A percentile compares a stretch with the other conserved stretches of the same genome.
Conservation (phyloP, 768 basidiomycete genomes). For the Hemileccinum impolitum region DNA sequence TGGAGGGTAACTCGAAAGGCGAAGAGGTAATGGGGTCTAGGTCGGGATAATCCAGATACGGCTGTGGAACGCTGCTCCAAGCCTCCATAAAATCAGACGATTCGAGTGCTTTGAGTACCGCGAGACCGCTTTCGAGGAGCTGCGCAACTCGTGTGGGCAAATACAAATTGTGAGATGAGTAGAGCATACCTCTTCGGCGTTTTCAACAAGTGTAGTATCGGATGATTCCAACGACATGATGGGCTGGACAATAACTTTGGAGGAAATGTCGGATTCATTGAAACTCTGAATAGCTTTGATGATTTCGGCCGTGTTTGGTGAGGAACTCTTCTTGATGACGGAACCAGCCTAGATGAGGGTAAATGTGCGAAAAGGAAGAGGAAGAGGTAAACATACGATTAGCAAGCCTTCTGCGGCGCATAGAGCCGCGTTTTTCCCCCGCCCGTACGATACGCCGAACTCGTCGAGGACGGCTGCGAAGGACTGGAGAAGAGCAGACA, state of each 20-base stretch:
- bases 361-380: not conserved
- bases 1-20: slow-evolving; percentile 68
- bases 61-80: slow-evolving; percentile 57
- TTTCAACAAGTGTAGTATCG: slow-evolving; percentile 40
- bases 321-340: slow-evolving; percentile 56
- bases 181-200: slow-evolving; percentile 56
- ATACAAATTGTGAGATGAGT: not conserved
- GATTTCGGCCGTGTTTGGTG: slow-evolving; percentile 61
- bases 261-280: slow-evolving; percentile 53
- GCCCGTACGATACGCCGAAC: slow-evolving; percentile 82
- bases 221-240: slow-evolving; percentile 47
- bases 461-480: slow-evolving; percentile 87
- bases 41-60: slow-evolving; percentile 51
- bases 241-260: slow-evolving; percentile 68
- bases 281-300: slow-evolving; percentile 71
- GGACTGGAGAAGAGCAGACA: slow-evolving; percentile 77
- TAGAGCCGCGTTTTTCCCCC: slow-evolving; percentile 75
- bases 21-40: slow-evolving; percentile 37
- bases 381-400: slow-evolving; percentile 43
- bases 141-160: slow-evolving; percentile 27
- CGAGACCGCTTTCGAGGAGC: slow-evolving; percentile 74
- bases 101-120: slow-evolving; percentile 59
- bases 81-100: slow-evolving; percentile 56
- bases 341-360: slow-evolving; percentile 55
- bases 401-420: slow-evolving; percentile 82